Percentiles rank a stretch among this genome's conserved stretches.
phyloP scores from a whole-genome alignment of 345 rosid genomes.

The Erodium maritimum region DNA sequence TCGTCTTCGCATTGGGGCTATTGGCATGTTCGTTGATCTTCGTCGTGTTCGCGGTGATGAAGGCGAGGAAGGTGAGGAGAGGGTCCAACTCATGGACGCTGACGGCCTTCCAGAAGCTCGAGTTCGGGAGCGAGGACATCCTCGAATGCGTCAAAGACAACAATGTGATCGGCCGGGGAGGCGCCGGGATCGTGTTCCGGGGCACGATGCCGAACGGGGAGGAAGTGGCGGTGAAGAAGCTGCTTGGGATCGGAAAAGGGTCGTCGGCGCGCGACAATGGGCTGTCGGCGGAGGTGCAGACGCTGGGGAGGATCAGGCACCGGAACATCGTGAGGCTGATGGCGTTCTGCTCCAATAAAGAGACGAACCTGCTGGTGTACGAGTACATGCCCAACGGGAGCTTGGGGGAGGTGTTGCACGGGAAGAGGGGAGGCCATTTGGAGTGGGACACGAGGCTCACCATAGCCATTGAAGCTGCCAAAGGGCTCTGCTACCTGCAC shows the following conservation, averaged over 20 bases:
- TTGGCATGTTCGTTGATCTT: constrained; percentile 35
- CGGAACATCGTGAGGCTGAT: constrained; percentile 57
- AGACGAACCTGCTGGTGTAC: constrained; percentile 45
- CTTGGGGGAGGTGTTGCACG: constrained; percentile 51
- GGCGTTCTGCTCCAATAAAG: constrained; percentile 57
- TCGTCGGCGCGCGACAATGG: constrained; percentile 44
- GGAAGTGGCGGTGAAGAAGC: constrained; percentile 55
- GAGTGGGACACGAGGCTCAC: constrained; percentile 52
- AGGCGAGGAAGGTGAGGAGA: constrained; percentile 31
- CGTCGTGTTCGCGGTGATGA: constrained; percentile 33
- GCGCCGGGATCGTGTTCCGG: constrained; percentile 56
- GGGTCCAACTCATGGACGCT: constrained; percentile 36
- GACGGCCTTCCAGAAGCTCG: constrained; percentile 57
- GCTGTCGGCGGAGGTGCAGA: constrained; percentile 49
- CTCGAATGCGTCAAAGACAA: constrained; percentile 55
- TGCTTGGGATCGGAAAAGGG: constrained; percentile 28
- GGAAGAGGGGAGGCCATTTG: constrained; percentile 41
- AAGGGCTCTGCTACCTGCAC: constrained; percentile 64
- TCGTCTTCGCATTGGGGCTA: constrained; percentile 46
- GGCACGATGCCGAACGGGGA: constrained; percentile 47
- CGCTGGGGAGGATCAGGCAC: constrained; percentile 58
- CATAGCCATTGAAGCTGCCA: constrained; percentile 60
- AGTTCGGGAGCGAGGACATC: constrained; percentile 34
- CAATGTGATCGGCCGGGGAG: constrained; percentile 60
- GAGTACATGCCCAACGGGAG: constrained; percentile 71